A percentile compares a stretch with the other conserved stretches of the same genome.
Conservation (phyloP, 352 stramenopile species). For the Halophytophthora polymorphica region DNA sequence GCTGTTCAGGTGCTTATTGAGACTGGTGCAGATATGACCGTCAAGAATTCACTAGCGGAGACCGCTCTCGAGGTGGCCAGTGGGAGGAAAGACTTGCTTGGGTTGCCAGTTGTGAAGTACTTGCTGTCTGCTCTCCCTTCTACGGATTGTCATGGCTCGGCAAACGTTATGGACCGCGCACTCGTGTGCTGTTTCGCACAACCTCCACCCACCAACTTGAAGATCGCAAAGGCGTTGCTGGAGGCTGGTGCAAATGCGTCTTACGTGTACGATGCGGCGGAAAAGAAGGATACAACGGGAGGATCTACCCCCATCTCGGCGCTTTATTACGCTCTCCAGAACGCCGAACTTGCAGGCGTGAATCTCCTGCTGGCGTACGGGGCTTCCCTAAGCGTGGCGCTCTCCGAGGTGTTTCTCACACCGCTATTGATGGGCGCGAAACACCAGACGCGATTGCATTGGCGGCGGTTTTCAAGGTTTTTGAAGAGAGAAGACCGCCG, state of each 20-base stretch:
- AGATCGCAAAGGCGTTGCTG: slow-evolving; percentile 37
- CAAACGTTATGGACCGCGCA: slow-evolving; percentile 24
- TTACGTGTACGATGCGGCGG: slow-evolving; percentile 19
- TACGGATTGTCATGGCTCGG: not conserved
- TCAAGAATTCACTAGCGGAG: slow-evolving; percentile 24
- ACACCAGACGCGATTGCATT: slow-evolving; percentile 12
- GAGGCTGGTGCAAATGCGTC: slow-evolving; percentile 27
- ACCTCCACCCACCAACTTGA: slow-evolving; percentile 33
- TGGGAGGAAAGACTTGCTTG: slow-evolving; percentile 36
- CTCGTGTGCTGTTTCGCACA: slow-evolving; percentile 41
- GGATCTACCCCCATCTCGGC: slow-evolving; percentile 19
- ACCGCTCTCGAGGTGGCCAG: slow-evolving; percentile 39
- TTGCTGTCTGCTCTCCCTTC: slow-evolving; percentile 18
- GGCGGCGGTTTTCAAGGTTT: slow-evolving; percentile 33
- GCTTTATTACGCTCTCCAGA: slow-evolving; percentile 31
- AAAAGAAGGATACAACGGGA: slow-evolving; percentile 2
- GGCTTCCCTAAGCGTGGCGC: slow-evolving; percentile 22
- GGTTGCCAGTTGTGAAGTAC: slow-evolving; percentile 25
- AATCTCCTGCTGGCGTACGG: slow-evolving; percentile 45
- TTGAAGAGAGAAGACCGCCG: slow-evolving; percentile 20
- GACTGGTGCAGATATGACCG: slow-evolving; percentile 29
- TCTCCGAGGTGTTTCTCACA: slow-evolving; percentile 34
- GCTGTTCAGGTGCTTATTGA: slow-evolving; percentile 37
- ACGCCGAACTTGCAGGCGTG: slow-evolving; percentile 29
- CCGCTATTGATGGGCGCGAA: slow-evolving; percentile 16